Evolutionary conservation across 345 rosid species (phyloP).

Genomic region (Linum lewisii): DNA sequence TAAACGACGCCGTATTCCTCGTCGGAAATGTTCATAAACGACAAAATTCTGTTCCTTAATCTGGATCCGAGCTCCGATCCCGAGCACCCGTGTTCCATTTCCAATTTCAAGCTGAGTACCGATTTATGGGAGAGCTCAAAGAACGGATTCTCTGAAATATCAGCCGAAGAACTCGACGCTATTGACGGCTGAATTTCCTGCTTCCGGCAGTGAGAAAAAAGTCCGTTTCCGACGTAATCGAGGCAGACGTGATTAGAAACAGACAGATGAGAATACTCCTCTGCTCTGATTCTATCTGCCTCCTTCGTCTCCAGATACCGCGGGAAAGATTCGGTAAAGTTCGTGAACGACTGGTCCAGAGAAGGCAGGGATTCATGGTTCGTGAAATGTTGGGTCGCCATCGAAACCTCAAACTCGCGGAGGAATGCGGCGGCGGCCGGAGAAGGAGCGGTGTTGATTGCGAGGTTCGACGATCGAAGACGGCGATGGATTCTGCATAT

Average conservation of each 20-base stretch:
- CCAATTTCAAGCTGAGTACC: constrained; percentile 27
- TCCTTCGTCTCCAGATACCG: constrained; percentile 36
- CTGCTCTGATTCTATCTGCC: constrained; percentile 53
- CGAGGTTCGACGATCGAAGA: constrained; percentile 10
- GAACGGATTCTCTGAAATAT: constrained; percentile 16
- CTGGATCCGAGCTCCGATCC: constrained; percentile 39
- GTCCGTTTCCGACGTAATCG: constrained; percentile 55
- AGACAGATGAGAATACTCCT: constrained; percentile 57
- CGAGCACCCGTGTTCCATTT: constrained; percentile 25
- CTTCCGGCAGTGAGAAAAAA: constrained; percentile 65
- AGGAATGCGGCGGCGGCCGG: constrained; percentile 21
- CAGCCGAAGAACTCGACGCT: constrained; percentile 22
- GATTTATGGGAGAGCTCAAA: constrained; percentile 42
- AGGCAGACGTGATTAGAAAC: constrained; percentile 41
- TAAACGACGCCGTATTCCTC: constrained; percentile 54
- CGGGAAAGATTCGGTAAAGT: constrained; percentile 41
- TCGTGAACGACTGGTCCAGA: constrained; percentile 39
- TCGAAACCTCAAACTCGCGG: constrained; percentile 31
- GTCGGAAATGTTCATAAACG: constrained; percentile 70
- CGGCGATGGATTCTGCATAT: constrained; percentile 42
- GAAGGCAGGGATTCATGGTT: constrained; percentile 82
- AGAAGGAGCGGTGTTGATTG: neutral
- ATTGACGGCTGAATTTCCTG: neutral
- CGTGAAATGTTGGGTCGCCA: constrained; percentile 43
- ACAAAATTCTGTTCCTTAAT: constrained; percentile 44